phyloP scores from a whole-genome alignment of 306 rosid species.

The Mimosa bimucronata region DNA sequence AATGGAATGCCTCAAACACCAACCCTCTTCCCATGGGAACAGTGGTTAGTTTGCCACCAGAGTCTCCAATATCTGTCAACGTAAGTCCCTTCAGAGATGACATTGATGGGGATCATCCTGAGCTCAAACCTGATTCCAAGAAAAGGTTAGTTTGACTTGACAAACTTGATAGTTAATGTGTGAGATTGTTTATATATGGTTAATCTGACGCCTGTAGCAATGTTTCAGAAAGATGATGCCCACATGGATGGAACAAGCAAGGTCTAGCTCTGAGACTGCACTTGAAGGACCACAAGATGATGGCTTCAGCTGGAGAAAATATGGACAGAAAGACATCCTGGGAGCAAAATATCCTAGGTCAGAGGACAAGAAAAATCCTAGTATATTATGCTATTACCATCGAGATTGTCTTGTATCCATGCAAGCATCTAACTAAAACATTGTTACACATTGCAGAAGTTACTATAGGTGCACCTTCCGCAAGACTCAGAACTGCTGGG shows the following conservation, averaged over 20 bases:
- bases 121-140: slow-evolving; percentile 56
- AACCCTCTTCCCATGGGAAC: slow-evolving; percentile 16
- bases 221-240: slow-evolving; percentile 69
- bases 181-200: neutral
- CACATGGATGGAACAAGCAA: slow-evolving; percentile 66
- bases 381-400: neutral
- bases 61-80: slow-evolving; percentile 56
- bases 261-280: slow-evolving; percentile 61
- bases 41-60: slow-evolving; percentile 41
- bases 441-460: slow-evolving; percentile 72
- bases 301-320: slow-evolving; percentile 88
- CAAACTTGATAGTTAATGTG: neutral
- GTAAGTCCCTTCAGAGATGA: slow-evolving; percentile 65
- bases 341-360: slow-evolving; percentile 83
- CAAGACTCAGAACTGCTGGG: slow-evolving; percentile 76
- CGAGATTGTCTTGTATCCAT: neutral
- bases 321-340: slow-evolving; percentile 89
- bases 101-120: slow-evolving; percentile 50
- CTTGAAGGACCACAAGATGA: slow-evolving; percentile 72
- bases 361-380: neutral
- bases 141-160: slow-evolving; percentile 60
- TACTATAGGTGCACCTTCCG: slow-evolving; percentile 95
- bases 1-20: slow-evolving; percentile 47
- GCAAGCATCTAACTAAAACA: slow-evolving; percentile 34
- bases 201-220: slow-evolving; percentile 17